Evolutionary conservation across 129 eudicot genomes (phyloP).

Genomic region (Smallanthus sonchifolius): DNA sequence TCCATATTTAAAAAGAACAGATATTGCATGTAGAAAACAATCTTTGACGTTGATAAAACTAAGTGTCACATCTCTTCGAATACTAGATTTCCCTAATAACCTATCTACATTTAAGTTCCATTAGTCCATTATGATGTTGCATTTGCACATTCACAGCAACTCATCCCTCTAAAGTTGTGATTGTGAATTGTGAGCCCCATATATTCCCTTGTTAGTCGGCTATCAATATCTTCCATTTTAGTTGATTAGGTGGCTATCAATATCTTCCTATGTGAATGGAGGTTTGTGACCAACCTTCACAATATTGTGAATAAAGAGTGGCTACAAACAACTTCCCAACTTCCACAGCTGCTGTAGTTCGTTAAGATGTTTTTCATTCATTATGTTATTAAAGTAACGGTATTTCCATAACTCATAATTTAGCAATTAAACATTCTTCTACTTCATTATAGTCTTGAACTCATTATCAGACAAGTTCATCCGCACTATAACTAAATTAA

Average conservation of each 20-base stretch:
- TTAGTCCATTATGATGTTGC: constrained; percentile 5
- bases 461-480: constrained; percentile 13
- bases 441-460: background rate
- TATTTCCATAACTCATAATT: background rate
- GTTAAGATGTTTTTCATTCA: constrained; percentile 1
- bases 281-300: background rate
- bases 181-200: background rate
- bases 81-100: background rate
- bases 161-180: background rate
- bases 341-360: background rate
- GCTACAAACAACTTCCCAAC: constrained; percentile 6
- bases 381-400: background rate
- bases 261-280: background rate
- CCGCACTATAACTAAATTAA: constrained; percentile 7
- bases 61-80: background rate
- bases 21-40: background rate
- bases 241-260: background rate
- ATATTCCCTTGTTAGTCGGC: background rate
- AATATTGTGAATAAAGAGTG: background rate
- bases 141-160: background rate
- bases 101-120: background rate
- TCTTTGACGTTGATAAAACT: background rate
- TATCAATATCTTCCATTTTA: background rate
- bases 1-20: background rate
- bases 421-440: constrained; percentile 12